Base-by-base conservation (phyloP, 1,284 basidiomycete genomes). In the Ceratobasidium sp. region DNA sequence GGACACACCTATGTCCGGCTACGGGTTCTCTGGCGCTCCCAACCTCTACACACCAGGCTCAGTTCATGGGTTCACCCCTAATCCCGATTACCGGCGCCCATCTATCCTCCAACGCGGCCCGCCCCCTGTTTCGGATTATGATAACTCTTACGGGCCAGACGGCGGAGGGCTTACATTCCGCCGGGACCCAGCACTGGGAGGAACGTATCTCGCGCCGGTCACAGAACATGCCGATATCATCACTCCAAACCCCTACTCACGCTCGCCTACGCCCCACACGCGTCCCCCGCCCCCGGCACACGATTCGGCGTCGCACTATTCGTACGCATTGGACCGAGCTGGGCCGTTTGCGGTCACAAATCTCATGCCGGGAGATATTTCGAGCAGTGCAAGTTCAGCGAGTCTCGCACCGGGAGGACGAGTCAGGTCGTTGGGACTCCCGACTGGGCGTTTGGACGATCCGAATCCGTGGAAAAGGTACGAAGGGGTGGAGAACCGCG, bases 321-420 rank as follows among this genome's bases (percentile, higher is more conserved):
- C 72, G 7, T 66, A 64, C 39, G 39, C 13, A 9, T 26, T 33
- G n/a, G 72, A 53, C 9, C 13, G 28, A 53, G 33, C 66, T 55
- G 61, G 72, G 33, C 61, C 72, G 39, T 55, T 76, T 53, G 72
- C 72, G 61, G 61, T 76, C 18, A 76, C 72, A 26, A 76, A 76
- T 55, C 72, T 76, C 28, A 66, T 76, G 72, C 72, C 72, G 7
- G 72, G 72, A 23, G 72, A 76, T 64, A 76, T 76, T 20, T 76
- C 72, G 3, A 72, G 70, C 44, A 61, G 72, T 12, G 51, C 61
- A 18, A 76, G 72, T 63, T 46, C 23, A 28, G 39, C 53, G 12
- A 76, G 72, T 26, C 26, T 63, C 15, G 44, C 12, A 28, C 7
- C 39, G 4, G 71, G 71, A 63, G 46, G 40, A 44, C 20, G 55